Conservation (phyloP, 2,329 filamentous ascomycete genomes). For the Balansia obtecta region DNA sequence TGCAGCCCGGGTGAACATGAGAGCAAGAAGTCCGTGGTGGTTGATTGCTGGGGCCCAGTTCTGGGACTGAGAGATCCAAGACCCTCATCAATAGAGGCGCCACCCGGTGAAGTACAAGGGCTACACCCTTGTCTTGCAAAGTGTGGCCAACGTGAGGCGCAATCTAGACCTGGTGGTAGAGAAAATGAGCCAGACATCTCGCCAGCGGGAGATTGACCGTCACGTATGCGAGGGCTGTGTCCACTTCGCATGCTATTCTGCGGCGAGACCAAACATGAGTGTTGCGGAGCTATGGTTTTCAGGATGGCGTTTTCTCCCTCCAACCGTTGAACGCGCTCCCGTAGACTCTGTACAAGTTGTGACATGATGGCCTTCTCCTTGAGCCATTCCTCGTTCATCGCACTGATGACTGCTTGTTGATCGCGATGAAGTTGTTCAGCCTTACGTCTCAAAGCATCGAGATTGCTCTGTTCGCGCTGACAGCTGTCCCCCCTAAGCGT, state of each 20-base stretch:
- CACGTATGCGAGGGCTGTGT: constrained; percentile 14
- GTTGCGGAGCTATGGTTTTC: constrained; percentile 17
- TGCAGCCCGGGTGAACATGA: constrained; percentile 16
- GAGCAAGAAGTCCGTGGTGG: constrained; percentile 23
- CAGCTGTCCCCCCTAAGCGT: constrained; percentile 19
- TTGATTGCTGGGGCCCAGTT: constrained; percentile 27
- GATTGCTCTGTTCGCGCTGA: constrained; percentile 38
- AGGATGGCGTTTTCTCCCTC: constrained; percentile 25
- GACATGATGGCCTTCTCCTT: constrained; percentile 29
- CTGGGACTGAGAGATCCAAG: constrained; percentile 31
- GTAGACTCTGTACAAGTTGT: constrained; percentile 28
- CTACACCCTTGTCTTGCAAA: constrained; percentile 16
- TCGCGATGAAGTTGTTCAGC: constrained; percentile 44
- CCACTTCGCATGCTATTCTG: constrained; percentile 15
- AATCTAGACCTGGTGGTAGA: constrained; percentile 22
- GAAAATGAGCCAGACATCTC: constrained; percentile 12
- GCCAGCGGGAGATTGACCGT: constrained; percentile 8
- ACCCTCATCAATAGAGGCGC: constrained; percentile 23
- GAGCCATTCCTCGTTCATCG: constrained; percentile 34
- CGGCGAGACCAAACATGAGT: constrained; percentile 19
- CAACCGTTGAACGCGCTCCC: constrained; percentile 23
- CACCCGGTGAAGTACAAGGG: constrained; percentile 22
- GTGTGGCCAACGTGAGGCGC: constrained; percentile 22
- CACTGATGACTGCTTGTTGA: constrained; percentile 40
- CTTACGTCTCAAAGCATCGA: constrained; percentile 40